Conservation (phyloP, 2,329 filamentous ascomycete genomes). For the Cladosporium sp. region DNA sequence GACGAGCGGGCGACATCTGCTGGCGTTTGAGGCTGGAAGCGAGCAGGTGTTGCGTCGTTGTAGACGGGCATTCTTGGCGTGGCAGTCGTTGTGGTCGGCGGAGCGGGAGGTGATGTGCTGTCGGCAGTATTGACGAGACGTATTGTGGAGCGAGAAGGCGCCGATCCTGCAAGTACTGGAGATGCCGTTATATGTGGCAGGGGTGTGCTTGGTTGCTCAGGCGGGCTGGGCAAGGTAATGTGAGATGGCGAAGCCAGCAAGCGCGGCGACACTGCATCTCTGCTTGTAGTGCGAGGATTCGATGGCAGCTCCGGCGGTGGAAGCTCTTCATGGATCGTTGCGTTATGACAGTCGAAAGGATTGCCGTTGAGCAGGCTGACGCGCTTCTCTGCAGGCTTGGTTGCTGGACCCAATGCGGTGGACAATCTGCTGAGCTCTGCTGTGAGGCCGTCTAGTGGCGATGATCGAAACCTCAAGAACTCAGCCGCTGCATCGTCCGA, state of each 20-base stretch:
- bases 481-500: slow-evolving; percentile 22
- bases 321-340: neutral
- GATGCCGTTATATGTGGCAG: neutral
- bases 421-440: slow-evolving; percentile 32
- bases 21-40: slow-evolving; percentile 37
- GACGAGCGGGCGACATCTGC: slow-evolving; percentile 29
- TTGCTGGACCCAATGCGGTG: neutral
- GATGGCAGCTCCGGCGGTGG: neutral
- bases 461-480: slow-evolving; percentile 27
- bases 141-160: neutral
- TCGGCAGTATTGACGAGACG: neutral
- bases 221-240: neutral
- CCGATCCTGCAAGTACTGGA: neutral
- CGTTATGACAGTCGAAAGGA: neutral
- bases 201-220: neutral
- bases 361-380: slow-evolving; percentile 15
- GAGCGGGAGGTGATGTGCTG: neutral
- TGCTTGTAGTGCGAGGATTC: neutral
- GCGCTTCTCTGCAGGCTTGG: neutral
- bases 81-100: slow-evolving; percentile 16
- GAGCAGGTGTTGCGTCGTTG: slow-evolving; percentile 31
- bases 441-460: slow-evolving; percentile 36
- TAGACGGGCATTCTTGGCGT: slow-evolving; percentile 33
- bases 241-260: slow-evolving; percentile 10
- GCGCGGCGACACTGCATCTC: neutral